These are phyloP conservation scores for Citrullus mucosospermus DNA, from an alignment of 306 rosid species.

Conservation along the genomic window DNA sequence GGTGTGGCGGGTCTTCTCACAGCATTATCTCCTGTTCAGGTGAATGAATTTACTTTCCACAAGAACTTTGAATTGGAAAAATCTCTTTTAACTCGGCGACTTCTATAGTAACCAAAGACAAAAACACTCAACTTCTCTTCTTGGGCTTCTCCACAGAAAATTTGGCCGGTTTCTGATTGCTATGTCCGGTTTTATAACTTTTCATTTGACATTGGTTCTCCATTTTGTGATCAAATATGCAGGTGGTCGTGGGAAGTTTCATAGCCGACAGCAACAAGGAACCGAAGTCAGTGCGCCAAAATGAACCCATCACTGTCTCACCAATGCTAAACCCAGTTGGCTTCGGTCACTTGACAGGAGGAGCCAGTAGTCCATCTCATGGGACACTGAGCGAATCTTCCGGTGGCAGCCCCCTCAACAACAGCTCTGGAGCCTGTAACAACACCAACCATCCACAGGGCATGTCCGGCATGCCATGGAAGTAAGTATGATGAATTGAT, in stretches of 20 bases:
- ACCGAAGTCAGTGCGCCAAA: slow-evolving; percentile 18
- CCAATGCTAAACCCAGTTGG: slow-evolving; percentile 13
- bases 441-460: slow-evolving; percentile 1
- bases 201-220: not conserved
- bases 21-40: slow-evolving; percentile 84
- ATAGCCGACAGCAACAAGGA: slow-evolving; percentile 28
- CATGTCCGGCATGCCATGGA: slow-evolving; percentile 11
- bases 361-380: slow-evolving; percentile 35
- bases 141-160: not conserved
- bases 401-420: slow-evolving; percentile 31
- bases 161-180: not conserved
- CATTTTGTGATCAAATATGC: slow-evolving; percentile 3
- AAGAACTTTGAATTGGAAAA: not conserved
- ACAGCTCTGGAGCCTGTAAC: slow-evolving; percentile 17
- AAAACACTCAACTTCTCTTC: not conserved
- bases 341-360: slow-evolving; percentile 17
- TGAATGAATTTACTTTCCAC: not conserved
- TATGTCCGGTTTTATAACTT: not conserved
- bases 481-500: not conserved
- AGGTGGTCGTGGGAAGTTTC: slow-evolving; percentile 60
- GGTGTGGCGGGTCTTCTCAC: slow-evolving; percentile 49
- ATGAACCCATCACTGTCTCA: slow-evolving; percentile 1
- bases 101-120: not conserved
- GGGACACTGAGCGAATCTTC: slow-evolving; percentile 41
- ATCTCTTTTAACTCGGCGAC: not conserved